These are phyloP conservation scores for Daldinia bambusicola DNA, from an alignment of 495 filamentous ascomycete species.

Conservation along the genomic window DNA sequence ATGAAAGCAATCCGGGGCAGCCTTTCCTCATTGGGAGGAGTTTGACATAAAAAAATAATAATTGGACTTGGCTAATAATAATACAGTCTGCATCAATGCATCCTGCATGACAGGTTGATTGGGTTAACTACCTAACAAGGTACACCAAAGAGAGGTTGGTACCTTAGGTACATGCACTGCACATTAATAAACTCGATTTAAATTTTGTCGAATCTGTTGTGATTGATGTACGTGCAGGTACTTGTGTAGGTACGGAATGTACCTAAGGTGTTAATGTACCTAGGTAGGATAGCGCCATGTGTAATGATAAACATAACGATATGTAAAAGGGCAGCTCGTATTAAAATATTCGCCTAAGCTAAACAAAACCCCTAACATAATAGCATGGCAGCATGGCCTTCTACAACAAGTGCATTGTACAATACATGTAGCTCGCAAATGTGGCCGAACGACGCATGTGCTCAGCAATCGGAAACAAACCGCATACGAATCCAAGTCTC, in stretches of 20 bases:
- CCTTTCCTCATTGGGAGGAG: slow-evolving; percentile 21
- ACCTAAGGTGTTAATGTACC: too few relatives aligned
- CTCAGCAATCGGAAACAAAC: not conserved
- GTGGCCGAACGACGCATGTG: not conserved
- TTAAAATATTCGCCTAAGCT: not conserved
- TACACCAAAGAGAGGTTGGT: not conserved
- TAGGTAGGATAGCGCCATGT: not conserved
- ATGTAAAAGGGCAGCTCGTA: not conserved
- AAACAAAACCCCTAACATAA: not conserved
- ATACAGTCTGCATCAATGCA: not conserved
- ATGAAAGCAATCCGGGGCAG: slow-evolving; percentile 27
- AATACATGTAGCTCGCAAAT: not conserved
- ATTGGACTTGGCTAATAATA: slow-evolving; percentile 22
- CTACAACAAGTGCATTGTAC: too few relatives aligned
- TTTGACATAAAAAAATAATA: slow-evolving; percentile 1
- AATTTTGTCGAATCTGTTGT: not conserved
- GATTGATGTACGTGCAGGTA: too few relatives aligned
- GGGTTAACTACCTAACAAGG: not conserved
- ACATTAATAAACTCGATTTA: not conserved
- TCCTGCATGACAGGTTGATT: not conserved
- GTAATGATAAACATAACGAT: not conserved
- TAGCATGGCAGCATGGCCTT: not conserved
- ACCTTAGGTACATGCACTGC: not conserved
- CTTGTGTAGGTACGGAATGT: too few relatives aligned
- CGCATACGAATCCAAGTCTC: slow-evolving; percentile 1